Evolutionary conservation across 2,329 filamentous ascomycete genomes (phyloP).

Genomic region (Paraconiothyrium sp.): DNA sequence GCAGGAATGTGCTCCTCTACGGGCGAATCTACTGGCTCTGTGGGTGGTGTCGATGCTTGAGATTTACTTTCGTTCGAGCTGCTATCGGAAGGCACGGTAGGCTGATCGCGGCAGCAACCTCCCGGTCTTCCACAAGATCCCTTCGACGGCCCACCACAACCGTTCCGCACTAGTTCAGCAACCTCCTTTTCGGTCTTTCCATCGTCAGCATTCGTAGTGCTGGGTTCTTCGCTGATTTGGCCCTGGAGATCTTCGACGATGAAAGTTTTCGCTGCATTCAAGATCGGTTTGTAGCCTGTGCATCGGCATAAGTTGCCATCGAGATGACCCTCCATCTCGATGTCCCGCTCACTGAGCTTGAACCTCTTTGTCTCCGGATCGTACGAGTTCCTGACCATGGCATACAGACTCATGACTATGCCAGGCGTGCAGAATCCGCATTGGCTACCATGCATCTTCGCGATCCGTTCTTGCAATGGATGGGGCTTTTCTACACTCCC

Average conservation of each 20-base stretch:
- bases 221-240: constrained; percentile 59
- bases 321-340: constrained; percentile 64
- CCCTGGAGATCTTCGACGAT: constrained; percentile 62
- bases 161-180: constrained; percentile 32
- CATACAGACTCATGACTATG: constrained; percentile 93
- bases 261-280: constrained; percentile 93
- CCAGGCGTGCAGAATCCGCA: constrained; percentile 95
- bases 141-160: constrained; percentile 36
- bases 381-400: constrained; percentile 77
- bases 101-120: constrained; percentile 48
- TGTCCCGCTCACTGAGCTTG: constrained; percentile 44
- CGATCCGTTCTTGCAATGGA: constrained; percentile 88
- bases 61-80: constrained; percentile 41
- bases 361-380: constrained; percentile 47
- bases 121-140: constrained; percentile 49
- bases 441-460: constrained; percentile 89
- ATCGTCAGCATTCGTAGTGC: constrained; percentile 59
- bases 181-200: constrained; percentile 39
- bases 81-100: constrained; percentile 41
- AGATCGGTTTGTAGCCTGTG: constrained; percentile 90
- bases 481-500: constrained; percentile 86
- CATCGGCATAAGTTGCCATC: constrained; percentile 95
- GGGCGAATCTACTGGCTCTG: constrained; percentile 36
- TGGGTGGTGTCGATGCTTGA: constrained; percentile 38
- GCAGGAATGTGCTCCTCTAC: constrained; percentile 42